A percentile compares a stretch with the other conserved stretches of the same genome.
Evolutionary conservation across 2,329 filamentous ascomycete genomes (phyloP).

Genomic region (Pseudocercospora pini-densiflorae): DNA sequence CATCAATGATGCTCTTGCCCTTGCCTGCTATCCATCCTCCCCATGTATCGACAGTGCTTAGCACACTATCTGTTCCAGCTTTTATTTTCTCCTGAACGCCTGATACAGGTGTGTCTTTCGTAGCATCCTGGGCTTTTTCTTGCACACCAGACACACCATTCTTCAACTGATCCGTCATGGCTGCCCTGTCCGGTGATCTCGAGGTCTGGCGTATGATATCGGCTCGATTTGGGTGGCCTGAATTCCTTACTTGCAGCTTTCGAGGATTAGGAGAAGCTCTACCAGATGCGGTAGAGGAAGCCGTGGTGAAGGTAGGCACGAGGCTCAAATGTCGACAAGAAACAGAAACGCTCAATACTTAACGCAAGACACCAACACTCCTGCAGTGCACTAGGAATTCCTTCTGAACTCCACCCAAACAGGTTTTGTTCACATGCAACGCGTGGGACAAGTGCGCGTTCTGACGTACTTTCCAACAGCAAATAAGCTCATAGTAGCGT

Average conservation of each 20-base stretch:
- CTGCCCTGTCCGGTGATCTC: conserved; percentile 22
- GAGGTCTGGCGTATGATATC: conserved; percentile 33
- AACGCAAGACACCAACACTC: neutral
- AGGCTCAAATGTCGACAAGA: neutral
- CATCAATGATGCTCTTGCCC: conserved; percentile 50
- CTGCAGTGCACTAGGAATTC: neutral
- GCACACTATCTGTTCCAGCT: conserved; percentile 33
- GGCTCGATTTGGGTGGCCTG: conserved; percentile 30
- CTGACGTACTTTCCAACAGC: neutral
- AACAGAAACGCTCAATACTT: neutral
- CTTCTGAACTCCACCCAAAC: conserved; percentile 1
- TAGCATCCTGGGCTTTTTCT: conserved; percentile 27
- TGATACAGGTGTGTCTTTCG: conserved; percentile 27
- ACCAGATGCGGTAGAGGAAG: conserved; percentile 19
- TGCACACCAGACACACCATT: conserved; percentile 22
- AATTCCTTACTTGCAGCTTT: conserved; percentile 35
- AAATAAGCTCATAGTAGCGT: neutral
- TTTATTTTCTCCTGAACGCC: conserved; percentile 34
- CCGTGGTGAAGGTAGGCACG: conserved; percentile 24
- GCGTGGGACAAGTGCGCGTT: conserved; percentile 5
- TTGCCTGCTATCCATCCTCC: conserved; percentile 34
- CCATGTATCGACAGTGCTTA: conserved; percentile 36
- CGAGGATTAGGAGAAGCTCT: conserved; percentile 29
- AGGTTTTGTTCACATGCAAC: conserved; percentile 12
- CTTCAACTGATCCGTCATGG: conserved; percentile 35